Conservation (phyloP, 1,139 yeast species). For the Yamadazyma blattariae region DNA sequence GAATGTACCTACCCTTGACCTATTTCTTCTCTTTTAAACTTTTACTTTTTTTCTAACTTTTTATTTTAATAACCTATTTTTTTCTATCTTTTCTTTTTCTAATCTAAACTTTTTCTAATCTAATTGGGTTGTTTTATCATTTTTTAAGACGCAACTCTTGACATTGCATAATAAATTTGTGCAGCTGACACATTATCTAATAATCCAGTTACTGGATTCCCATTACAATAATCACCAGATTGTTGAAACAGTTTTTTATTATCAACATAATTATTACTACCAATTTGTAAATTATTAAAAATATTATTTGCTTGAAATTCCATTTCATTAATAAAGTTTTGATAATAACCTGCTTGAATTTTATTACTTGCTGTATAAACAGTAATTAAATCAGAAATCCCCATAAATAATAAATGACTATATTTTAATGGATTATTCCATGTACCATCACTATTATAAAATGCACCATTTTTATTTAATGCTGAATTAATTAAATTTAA, state of each 20-base stretch:
- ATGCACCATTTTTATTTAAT: constrained; percentile 20
- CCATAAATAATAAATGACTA: constrained; percentile 23
- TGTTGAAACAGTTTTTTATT: constrained; percentile 6
- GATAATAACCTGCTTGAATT: constrained; percentile 10
- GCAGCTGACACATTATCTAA: constrained; percentile 25
- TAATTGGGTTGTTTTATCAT: too few relatives aligned
- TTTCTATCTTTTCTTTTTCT: neutral
- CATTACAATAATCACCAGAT: constrained; percentile 14
- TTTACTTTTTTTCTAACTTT: too few relatives aligned
- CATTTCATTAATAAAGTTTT: constrained; percentile 15
- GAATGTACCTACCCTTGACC: too few relatives aligned
- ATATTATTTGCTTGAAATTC: constrained; percentile 21
- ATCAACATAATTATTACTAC: constrained; percentile 9
- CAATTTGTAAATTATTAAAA: constrained; percentile 22
- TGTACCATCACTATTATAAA: constrained; percentile 16
- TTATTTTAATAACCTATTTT: too few relatives aligned
- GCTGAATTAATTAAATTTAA: constrained; percentile 9
- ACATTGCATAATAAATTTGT: constrained; percentile 20
- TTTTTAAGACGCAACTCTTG: constrained; percentile 4
- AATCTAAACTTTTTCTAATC: neutral
- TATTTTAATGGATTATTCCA: constrained; percentile 27
- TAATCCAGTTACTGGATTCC: constrained; percentile 15
- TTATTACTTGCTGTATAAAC: constrained; percentile 5
- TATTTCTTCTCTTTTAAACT: neutral
- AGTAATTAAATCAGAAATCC: constrained; percentile 23